These are phyloP conservation scores for Candida broadrunensis DNA, from an alignment of 805 yeast species.

Conservation along the genomic window DNA sequence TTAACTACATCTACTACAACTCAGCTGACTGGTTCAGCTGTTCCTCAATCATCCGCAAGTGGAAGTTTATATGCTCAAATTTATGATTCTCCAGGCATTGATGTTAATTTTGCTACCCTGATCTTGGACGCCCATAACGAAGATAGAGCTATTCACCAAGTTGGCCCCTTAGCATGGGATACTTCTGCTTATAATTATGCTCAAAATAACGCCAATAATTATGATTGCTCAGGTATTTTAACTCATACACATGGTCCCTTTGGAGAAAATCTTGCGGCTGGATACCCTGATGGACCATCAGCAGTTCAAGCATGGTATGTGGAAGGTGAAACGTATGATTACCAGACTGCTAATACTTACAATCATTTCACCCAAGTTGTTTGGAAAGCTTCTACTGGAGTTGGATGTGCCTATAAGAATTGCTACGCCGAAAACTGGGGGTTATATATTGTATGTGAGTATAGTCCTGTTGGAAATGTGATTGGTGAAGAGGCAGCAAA, in stretches of 20 bases:
- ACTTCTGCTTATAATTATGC: slow-evolving; percentile 31
- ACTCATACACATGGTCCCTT: slow-evolving; percentile 34
- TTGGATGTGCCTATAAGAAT: slow-evolving; percentile 72
- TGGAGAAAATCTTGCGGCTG: slow-evolving; percentile 39
- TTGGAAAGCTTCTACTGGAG: slow-evolving; percentile 58
- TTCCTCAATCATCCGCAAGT: slow-evolving; percentile 8
- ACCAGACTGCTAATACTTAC: slow-evolving; percentile 20
- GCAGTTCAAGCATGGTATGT: slow-evolving; percentile 36
- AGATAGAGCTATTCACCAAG: slow-evolving; percentile 29
- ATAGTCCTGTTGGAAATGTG: slow-evolving; percentile 34
- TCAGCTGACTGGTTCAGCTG: slow-evolving; percentile 9
- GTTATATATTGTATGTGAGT: slow-evolving; percentile 29
- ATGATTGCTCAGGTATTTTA: slow-evolving; percentile 36
- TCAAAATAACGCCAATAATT: slow-evolving; percentile 28
- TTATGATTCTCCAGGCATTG: slow-evolving; percentile 16
- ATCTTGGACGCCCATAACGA: slow-evolving; percentile 32
- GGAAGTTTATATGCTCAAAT: slow-evolving; percentile 8
- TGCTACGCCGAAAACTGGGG: slow-evolving; percentile 47
- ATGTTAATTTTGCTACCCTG: slow-evolving; percentile 23
- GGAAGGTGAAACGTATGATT: slow-evolving; percentile 27
- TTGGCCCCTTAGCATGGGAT: slow-evolving; percentile 28
- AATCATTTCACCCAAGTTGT: slow-evolving; percentile 77
- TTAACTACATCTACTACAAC: slow-evolving; percentile 3
- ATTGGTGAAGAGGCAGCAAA: slow-evolving; percentile 25
- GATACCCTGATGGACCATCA: slow-evolving; percentile 23